phyloP scores from a whole-genome alignment of 164 flowering plant genomes.

The Cinnamomum chago region DNA sequence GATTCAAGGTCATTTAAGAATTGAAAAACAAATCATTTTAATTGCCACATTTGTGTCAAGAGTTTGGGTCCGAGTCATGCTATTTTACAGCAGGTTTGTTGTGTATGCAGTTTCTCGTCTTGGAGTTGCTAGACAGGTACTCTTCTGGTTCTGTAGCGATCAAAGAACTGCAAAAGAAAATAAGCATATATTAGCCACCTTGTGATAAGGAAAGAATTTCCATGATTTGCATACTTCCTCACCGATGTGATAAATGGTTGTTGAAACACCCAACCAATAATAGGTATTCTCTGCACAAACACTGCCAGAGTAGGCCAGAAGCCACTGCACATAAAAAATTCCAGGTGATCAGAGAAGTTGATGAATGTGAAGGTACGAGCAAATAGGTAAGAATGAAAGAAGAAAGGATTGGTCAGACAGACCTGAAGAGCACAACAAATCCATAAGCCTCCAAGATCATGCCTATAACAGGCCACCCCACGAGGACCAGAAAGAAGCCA shows the following conservation, averaged over 20 bases:
- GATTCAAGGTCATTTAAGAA: no score
- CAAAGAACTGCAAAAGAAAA: constrained; percentile 22
- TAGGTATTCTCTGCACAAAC: constrained; percentile 83
- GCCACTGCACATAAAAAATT: constrained; percentile 51
- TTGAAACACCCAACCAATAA: constrained; percentile 92
- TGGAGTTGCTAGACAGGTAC: constrained; percentile 26
- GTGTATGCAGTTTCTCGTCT: no score
- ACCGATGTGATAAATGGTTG: constrained; percentile 90
- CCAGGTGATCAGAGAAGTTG: constrained; percentile 11
- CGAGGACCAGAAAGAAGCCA: constrained; percentile 83
- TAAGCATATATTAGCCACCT: not conserved
- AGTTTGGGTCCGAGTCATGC: no score
- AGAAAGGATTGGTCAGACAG: not conserved
- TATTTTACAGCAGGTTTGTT: no score
- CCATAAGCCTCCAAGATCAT: constrained; percentile 97
- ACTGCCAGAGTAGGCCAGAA: constrained; percentile 96
- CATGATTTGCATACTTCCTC: constrained; percentile 15
- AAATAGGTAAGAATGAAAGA: not conserved
- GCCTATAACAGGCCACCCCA: constrained; percentile 95
- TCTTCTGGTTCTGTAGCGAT: constrained; percentile 26
- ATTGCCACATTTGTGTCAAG: no score
- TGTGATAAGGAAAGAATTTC: not conserved
- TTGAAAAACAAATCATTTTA: no score
- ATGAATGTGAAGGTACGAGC: not conserved
- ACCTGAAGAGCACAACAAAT: constrained; percentile 91